Base-by-base conservation (phyloP, 805 yeast genomes). In the Blastobotrys attinorum region DNA sequence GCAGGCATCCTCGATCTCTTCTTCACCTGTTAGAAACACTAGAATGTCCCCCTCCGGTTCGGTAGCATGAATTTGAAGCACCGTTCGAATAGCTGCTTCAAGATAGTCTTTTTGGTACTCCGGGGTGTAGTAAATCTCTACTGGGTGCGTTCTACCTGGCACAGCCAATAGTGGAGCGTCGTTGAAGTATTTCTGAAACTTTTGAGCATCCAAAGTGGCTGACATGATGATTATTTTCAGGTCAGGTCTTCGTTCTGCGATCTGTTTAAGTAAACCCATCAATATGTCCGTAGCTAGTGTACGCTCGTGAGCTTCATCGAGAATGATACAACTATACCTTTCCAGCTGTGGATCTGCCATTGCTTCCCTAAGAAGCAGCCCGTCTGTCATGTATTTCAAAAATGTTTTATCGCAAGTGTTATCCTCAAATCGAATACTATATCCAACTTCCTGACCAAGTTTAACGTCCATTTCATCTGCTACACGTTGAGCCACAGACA, bases 281-380 rank as follows among this genome's bases (percentile, higher is more conserved):
- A 90, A 69, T 47, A 90, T 90, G 75, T 90, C 98, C 0, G 98
- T 90, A 29, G 97, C 87, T 55, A 90, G 72, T 0, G 98, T 92
- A 64, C 98, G 81, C 66, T 90, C 98, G 69, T 90, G 98, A 37
- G 97, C 97, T 70, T 90, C 98, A 74, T 90, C 98, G 48, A 90
- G 70, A 51, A 90, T 87, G 48, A 90, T 84, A 57, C 96, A 90
- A 15, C 95, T 82, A 63, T 90, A 90, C 52, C 82, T 72, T 3
- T 69, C 66, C 61, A 90, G 71, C 47, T 81, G 76, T 54, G 87
- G 96, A 61, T 90, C 98, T 52, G 83, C 92, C 97, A 92, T 89
- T 22, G 97, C 97, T 66, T 90, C 98, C 59, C 97, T 77, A 53
- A 90, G 70, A 42, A 90, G 73, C 97, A 90, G 89, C 79, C 98